Conservation (phyloP, 2,329 filamentous ascomycete genomes). For the Calonectria honghensis region DNA sequence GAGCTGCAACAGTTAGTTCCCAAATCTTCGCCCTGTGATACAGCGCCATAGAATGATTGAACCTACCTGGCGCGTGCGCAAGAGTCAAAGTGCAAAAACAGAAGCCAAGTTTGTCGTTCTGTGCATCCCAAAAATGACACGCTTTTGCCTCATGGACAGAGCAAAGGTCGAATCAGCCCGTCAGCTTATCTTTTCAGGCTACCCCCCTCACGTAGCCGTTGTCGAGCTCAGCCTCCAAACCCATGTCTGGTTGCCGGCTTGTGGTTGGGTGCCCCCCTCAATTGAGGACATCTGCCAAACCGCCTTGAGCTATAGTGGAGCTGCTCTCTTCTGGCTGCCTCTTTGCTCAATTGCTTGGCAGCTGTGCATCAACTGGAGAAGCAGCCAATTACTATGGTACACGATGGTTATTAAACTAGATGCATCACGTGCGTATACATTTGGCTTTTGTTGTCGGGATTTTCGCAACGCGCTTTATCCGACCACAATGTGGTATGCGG, state of each 20-base stretch:
- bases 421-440: neutral
- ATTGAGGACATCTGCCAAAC: neutral
- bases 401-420: too few species aligned
- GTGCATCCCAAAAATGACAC: neutral
- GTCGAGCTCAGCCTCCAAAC: conserved; percentile 8
- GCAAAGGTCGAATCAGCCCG: neutral
- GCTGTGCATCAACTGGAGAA: neutral
- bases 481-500: too few species aligned
- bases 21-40: neutral
- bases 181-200: neutral
- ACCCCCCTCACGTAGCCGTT: neutral
- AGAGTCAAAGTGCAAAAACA: neutral
- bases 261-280: neutral
- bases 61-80: too few species aligned
- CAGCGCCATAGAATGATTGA: neutral
- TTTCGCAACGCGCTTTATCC: neutral
- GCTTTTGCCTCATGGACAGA: neutral
- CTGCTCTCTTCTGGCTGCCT: neutral
- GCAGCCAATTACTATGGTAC: neutral
- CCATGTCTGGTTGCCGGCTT: neutral
- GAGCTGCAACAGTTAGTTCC: neutral
- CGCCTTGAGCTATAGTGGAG: neutral
- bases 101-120: neutral
- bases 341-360: neutral
- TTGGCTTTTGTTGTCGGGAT: neutral